phyloP scores from a whole-genome alignment of 1,139 yeast genomes.

The Kodamaea arcana region DNA sequence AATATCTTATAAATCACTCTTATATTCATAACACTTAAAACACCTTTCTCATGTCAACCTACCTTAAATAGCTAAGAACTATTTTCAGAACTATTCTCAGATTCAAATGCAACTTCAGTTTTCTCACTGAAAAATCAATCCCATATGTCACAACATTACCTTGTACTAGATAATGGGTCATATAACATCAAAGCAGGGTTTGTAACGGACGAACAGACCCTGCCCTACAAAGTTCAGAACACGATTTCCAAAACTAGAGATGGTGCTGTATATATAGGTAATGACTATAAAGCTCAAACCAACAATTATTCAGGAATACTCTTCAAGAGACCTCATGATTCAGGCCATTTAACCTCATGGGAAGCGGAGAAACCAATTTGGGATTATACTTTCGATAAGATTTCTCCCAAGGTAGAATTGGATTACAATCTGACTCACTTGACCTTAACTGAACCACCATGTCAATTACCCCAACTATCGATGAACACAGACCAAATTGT shows the following conservation, averaged over 20 bases:
- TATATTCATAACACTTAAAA: too few species aligned
- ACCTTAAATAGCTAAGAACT: too few species aligned
- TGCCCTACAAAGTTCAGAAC: conserved; percentile 58
- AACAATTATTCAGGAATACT: conserved; percentile 73
- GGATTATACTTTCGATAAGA: conserved; percentile 62
- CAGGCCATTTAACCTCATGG: conserved; percentile 90
- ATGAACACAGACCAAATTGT: conserved; percentile 86
- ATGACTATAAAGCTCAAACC: conserved; percentile 57
- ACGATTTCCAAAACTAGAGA: conserved; percentile 73
- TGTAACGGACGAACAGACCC: conserved; percentile 23
- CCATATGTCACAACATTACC: conserved; percentile 16
- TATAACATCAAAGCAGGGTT: conserved; percentile 77
- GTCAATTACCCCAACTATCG: conserved; percentile 77
- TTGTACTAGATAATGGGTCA: conserved; percentile 82
- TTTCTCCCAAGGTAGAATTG: conserved; percentile 27
- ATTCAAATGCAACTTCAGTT: too few species aligned
- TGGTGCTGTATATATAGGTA: conserved; percentile 68
- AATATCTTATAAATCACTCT: too few species aligned
- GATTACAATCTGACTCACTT: conserved; percentile 50
- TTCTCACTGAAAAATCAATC: background rate
- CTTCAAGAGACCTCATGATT: conserved; percentile 79
- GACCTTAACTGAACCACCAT: conserved; percentile 72
- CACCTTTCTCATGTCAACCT: too few species aligned
- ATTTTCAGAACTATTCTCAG: too few species aligned
- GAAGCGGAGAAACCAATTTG: conserved; percentile 88